Base-by-base conservation (phyloP, 106 monocot genomes). In the Vanilla planifolia region DNA sequence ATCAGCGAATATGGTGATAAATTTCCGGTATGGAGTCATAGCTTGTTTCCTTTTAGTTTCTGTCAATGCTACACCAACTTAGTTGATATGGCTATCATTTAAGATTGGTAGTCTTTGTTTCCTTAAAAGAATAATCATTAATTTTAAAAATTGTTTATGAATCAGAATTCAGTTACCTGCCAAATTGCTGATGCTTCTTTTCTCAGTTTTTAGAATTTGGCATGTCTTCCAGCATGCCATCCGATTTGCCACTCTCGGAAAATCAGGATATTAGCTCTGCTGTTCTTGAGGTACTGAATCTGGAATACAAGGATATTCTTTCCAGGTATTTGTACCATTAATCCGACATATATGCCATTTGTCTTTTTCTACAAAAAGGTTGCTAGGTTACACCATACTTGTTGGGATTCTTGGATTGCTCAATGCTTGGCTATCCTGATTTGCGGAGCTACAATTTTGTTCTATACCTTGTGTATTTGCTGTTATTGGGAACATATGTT, bases 171-270 rank as follows among this genome's bases (percentile, higher is more conserved):
- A 20, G 5, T 34, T 19, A 22, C 1, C 2, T 57, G 35, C 35
- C 35, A 57, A 57, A 35, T 8, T 48, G 40, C 30, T 56, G 5
- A 51, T 46, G 35, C 50, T 63, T 40, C 33, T 20, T 62, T 61
- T 62, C 63, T 83, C 50, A 98, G 98, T 72, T 98, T 62, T 80
- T 85, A 44, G 52, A 52, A 9, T 62, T 71, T 74, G 72, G 64
- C 13, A 55, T 77, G 10, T 59, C 58, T 52, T 67, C 80, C 50
- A 67, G 65, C 30, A 17, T 70, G 46, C 45, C 75, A 3, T 72
- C 63, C 55, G 77, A 80, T 55, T 52, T 40, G 48, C 39, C 48
- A 2, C 62, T 55, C 15, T 37, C 23, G 55, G 91, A 81, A 15
- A 62, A 45, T 55, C 75, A 77, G 23, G 76, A 69, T 41, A 82